Percentiles rank a stretch among this genome's conserved stretches.
These are phyloP conservation scores for Penicillium digitatum DNA, from an alignment of 2,329 filamentous ascomycete genomes.

Conservation along the genomic window DNA sequence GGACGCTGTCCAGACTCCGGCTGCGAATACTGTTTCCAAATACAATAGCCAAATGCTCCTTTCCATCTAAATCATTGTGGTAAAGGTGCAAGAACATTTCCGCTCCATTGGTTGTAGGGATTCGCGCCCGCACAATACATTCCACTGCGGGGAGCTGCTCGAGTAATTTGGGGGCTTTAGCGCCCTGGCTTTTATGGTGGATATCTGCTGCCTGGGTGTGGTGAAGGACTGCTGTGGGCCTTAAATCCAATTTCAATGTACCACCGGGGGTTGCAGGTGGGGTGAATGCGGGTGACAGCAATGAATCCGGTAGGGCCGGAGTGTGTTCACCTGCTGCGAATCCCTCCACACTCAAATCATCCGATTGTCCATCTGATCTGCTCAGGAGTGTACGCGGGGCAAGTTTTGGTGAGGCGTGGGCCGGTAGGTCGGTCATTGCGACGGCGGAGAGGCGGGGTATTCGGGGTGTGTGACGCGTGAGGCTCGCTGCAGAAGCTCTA, in stretches of 20 bases:
- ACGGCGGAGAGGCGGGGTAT: slow-evolving; percentile 14
- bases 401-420: slow-evolving; percentile 51
- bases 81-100: slow-evolving; percentile 98
- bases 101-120: slow-evolving; percentile 83
- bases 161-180: slow-evolving; percentile 67
- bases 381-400: slow-evolving; percentile 34
- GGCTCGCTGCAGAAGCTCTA: background rate
- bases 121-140: slow-evolving; percentile 89
- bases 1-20: slow-evolving; percentile 54
- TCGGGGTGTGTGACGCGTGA: background rate
- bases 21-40: slow-evolving; percentile 81
- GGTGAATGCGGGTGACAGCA: slow-evolving; percentile 52
- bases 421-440: slow-evolving; percentile 54
- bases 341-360: slow-evolving; percentile 20
- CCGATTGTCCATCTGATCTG: slow-evolving; percentile 15
- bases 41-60: slow-evolving; percentile 95
- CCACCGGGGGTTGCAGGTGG: slow-evolving; percentile 46
- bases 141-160: slow-evolving; percentile 76
- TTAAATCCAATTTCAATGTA: slow-evolving; percentile 24
- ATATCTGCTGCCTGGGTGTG: slow-evolving; percentile 28
- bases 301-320: slow-evolving; percentile 49
- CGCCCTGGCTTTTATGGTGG: slow-evolving; percentile 27
- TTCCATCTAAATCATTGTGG: slow-evolving; percentile 85
- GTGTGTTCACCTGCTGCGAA: slow-evolving; percentile 35
- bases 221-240: slow-evolving; percentile 31